Percentiles rank a stretch among this genome's conserved stretches.
Evolutionary conservation across 176 grass and related monocot species (phyloP).

Genomic region (Ensete glaucum): DNA sequence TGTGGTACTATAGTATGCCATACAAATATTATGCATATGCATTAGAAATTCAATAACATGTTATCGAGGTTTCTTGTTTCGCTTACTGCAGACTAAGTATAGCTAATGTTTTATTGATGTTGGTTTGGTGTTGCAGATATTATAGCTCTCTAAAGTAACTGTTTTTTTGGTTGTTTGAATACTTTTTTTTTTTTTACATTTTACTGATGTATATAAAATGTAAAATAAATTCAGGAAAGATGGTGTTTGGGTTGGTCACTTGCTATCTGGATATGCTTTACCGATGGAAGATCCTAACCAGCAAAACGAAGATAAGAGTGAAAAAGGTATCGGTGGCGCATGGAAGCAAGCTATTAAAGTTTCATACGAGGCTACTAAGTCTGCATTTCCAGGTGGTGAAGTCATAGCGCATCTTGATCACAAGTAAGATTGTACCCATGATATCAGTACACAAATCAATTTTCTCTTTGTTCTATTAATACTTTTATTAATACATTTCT

Average conservation of each 20-base stretch:
- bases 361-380: conserved; percentile 75
- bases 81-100: neutral
- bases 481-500: neutral
- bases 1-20: no score
- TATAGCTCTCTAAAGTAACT: no score
- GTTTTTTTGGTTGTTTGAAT: no score
- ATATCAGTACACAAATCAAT: neutral
- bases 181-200: neutral
- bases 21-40: no score
- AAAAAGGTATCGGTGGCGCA: conserved; percentile 48
- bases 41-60: no score
- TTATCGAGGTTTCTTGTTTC: no score
- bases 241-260: conserved; percentile 85
- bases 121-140: neutral
- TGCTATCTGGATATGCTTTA: conserved; percentile 75
- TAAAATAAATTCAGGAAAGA: conserved; percentile 48
- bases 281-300: conserved; percentile 57
- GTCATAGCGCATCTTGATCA: conserved; percentile 93
- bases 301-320: conserved; percentile 35
- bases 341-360: conserved; percentile 86
- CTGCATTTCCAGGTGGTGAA: conserved; percentile 84
- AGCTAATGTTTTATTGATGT: neutral
- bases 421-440: conserved; percentile 41
- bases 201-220: neutral
- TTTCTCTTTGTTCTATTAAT: neutral